phyloP scores from a whole-genome alignment of 805 yeast species.

The Debaryomyces hansenii region DNA sequence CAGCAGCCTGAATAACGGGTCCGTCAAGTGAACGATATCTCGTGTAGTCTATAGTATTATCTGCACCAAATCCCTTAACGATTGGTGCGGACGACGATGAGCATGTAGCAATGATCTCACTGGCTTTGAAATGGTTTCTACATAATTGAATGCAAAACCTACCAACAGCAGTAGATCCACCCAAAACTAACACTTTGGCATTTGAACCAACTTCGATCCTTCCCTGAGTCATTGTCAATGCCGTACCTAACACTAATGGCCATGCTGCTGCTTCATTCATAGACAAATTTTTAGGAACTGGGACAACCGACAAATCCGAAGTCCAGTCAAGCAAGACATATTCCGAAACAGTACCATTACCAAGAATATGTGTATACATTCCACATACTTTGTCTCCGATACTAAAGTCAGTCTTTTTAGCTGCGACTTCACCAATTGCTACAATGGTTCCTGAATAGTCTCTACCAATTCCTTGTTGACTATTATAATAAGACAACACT shows the following conservation, averaged over 20 bases:
- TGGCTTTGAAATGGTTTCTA: constrained; percentile 40
- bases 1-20: constrained; percentile 34
- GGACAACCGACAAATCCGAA: background rate
- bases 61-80: constrained; percentile 56
- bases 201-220: constrained; percentile 35
- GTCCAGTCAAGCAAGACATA: constrained; percentile 43
- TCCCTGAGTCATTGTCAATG: constrained; percentile 39
- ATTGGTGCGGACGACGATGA: constrained; percentile 47
- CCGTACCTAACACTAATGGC: constrained; percentile 67
- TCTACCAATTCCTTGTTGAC: constrained; percentile 25
- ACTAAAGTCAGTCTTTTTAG: constrained; percentile 14
- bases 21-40: constrained; percentile 33
- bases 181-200: constrained; percentile 60
- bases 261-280: constrained; percentile 63
- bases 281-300: constrained; percentile 47
- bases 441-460: constrained; percentile 35
- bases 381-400: constrained; percentile 31
- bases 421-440: constrained; percentile 26
- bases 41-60: constrained; percentile 56
- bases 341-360: constrained; percentile 46
- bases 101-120: constrained; percentile 56
- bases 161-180: constrained; percentile 77
- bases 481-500: constrained; percentile 10
- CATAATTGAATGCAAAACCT: constrained; percentile 55
- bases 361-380: constrained; percentile 13